These are phyloP conservation scores for Kitagawia praeruptora DNA, from an alignment of 129 eudicot genomes.

Conservation along the genomic window DNA sequence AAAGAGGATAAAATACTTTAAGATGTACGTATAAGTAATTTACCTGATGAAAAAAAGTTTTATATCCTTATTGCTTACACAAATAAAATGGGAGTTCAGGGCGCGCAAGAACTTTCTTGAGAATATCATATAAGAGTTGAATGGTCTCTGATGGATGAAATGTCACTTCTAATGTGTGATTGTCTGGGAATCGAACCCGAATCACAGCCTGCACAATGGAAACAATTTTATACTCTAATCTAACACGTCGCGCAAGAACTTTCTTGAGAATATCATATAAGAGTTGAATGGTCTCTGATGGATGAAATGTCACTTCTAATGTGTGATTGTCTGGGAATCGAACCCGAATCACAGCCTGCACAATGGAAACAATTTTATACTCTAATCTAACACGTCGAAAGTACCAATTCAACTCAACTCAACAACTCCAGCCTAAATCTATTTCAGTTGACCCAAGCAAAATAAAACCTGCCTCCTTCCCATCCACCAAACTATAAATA, in stretches of 20 bases:
- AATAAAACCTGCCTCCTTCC: too few relatives aligned
- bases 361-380: neutral
- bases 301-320: constrained; percentile 72
- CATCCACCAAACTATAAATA: neutral
- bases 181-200: constrained; percentile 86
- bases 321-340: constrained; percentile 82
- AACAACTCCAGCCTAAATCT: neutral
- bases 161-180: constrained; percentile 61
- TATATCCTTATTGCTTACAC: constrained; percentile 31
- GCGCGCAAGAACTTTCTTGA: constrained; percentile 51
- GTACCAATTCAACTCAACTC: neutral
- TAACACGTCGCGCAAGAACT: constrained; percentile 15
- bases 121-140: constrained; percentile 61
- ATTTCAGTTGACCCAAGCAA: neutral
- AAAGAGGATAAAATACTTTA: constrained; percentile 3
- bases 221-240: neutral
- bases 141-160: constrained; percentile 86
- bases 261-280: constrained; percentile 59
- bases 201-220: constrained; percentile 53
- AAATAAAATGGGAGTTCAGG: constrained; percentile 67
- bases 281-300: constrained; percentile 70
- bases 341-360: constrained; percentile 77
- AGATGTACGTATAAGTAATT: neutral
- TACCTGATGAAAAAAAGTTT: neutral
- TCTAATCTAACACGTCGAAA: too few relatives aligned